A percentile compares a stretch with the other conserved stretches of the same genome.
phyloP scores from a whole-genome alignment of 495 filamentous ascomycete species.

The Durotheca rogersii region DNA sequence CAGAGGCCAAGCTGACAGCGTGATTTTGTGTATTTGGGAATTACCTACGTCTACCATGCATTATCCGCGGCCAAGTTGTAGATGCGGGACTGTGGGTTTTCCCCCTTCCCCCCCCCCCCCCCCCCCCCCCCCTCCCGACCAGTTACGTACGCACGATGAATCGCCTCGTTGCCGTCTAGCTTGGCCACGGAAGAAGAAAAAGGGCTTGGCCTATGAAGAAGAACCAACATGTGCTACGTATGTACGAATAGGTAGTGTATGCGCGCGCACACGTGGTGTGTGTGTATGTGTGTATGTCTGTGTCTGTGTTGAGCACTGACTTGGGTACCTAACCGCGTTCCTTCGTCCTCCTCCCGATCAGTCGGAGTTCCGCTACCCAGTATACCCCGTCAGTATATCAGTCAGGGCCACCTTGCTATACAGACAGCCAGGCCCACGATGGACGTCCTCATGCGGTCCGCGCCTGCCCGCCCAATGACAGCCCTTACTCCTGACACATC shows the following conservation, averaged over 20 bases:
- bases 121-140: too few relatives aligned
- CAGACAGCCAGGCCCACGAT: conserved; percentile 7
- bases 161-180: conserved; percentile 22
- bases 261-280: too few relatives aligned
- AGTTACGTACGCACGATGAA: conserved; percentile 28
- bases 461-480: conserved; percentile 16
- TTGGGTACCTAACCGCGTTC: too few relatives aligned
- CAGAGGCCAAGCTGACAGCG: conserved; percentile 30
- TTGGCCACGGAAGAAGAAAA: conserved; percentile 20
- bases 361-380: not conserved
- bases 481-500: conserved; percentile 5
- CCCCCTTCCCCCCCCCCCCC: too few relatives aligned
- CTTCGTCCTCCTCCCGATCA: not conserved
- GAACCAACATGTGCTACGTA: too few relatives aligned
- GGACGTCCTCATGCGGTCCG: conserved; percentile 15
- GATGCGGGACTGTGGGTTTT: not conserved
- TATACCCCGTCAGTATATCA: conserved; percentile 5
- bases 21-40: conserved; percentile 26
- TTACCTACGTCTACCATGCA: too few relatives aligned
- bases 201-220: conserved; percentile 10
- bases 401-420: conserved; percentile 1
- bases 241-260: too few relatives aligned
- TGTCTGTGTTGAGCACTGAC: conserved; percentile 1
- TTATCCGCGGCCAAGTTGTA: too few relatives aligned
- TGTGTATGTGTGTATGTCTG: too few relatives aligned